Conservation (phyloP, 495 filamentous ascomycete species). For the Staphylotrichum tortipilum region DNA sequence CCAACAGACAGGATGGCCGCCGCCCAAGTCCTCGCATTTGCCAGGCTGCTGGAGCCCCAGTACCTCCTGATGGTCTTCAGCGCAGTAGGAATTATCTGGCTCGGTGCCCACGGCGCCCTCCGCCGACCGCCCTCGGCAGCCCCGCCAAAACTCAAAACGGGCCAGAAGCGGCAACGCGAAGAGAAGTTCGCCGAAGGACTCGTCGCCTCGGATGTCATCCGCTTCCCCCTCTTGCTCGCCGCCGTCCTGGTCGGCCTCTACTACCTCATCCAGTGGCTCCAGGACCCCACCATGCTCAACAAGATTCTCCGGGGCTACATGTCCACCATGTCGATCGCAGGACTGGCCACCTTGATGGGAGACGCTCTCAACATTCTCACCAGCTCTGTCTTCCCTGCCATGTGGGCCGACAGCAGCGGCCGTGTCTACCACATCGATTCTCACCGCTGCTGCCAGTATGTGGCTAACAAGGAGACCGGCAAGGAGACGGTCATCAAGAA, state of each 20-base stretch:
- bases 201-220: constrained; percentile 69
- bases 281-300: constrained; percentile 74
- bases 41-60: constrained; percentile 43
- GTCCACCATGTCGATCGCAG: constrained; percentile 66
- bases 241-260: constrained; percentile 67
- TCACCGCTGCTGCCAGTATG: constrained; percentile 17
- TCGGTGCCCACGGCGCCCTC: constrained; percentile 43
- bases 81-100: constrained; percentile 36
- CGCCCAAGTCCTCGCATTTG: constrained; percentile 4
- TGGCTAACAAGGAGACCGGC: constrained; percentile 9
- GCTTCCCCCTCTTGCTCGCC: constrained; percentile 79
- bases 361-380: constrained; percentile 57
- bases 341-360: constrained; percentile 57
- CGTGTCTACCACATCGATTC: constrained; percentile 40
- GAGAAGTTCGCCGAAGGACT: constrained; percentile 67
- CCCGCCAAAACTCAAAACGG: constrained; percentile 41
- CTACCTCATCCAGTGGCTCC: constrained; percentile 79
- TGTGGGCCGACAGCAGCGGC: constrained; percentile 40
- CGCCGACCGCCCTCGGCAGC: constrained; percentile 73
- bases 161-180: constrained; percentile 43
- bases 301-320: constrained; percentile 81
- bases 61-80: constrained; percentile 35
- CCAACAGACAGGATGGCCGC: background rate
- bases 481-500: constrained; percentile 8
- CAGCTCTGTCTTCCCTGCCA: constrained; percentile 64